Conservation (phyloP, 257 asterid genomes). For the Phtheirospermum japonicum region DNA sequence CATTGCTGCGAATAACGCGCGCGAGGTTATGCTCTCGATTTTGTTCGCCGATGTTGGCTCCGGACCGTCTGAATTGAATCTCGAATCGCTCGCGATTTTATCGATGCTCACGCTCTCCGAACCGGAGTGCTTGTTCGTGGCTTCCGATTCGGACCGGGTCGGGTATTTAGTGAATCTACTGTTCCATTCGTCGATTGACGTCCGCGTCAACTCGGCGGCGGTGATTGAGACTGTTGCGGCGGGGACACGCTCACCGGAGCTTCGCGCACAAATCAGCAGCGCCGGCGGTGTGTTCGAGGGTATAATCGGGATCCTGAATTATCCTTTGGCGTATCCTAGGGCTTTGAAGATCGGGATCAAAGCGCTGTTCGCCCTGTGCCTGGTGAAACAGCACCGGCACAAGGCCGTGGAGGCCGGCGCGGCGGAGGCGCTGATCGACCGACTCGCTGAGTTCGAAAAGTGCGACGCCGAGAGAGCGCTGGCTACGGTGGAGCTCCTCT, state of each 20-base stretch:
- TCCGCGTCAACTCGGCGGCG: conserved; percentile 88
- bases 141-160: conserved; percentile 55
- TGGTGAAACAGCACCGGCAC: conserved; percentile 81
- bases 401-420: conserved; percentile 84
- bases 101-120: conserved; percentile 65
- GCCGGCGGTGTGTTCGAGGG: conserved; percentile 77
- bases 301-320: conserved; percentile 57
- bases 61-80: conserved; percentile 53
- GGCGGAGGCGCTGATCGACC: conserved; percentile 58
- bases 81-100: conserved; percentile 65
- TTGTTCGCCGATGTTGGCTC: conserved; percentile 39
- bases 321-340: conserved; percentile 59
- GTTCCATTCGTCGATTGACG: conserved; percentile 78
- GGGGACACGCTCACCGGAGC: conserved; percentile 76
- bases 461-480: conserved; percentile 95
- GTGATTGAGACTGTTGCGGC: conserved; percentile 61
- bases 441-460: conserved; percentile 68
- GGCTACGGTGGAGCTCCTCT: conserved; percentile 92
- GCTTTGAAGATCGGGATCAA: conserved; percentile 80
- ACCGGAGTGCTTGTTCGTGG: conserved; percentile 59
- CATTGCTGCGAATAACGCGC: conserved; percentile 50
- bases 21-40: conserved; percentile 51
- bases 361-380: conserved; percentile 81
- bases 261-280: conserved; percentile 60
- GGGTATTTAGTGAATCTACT: conserved; percentile 61